These are phyloP conservation scores for Tricladium varicosporioides DNA, from an alignment of 2,329 filamentous ascomycete species.

Conservation along the genomic window DNA sequence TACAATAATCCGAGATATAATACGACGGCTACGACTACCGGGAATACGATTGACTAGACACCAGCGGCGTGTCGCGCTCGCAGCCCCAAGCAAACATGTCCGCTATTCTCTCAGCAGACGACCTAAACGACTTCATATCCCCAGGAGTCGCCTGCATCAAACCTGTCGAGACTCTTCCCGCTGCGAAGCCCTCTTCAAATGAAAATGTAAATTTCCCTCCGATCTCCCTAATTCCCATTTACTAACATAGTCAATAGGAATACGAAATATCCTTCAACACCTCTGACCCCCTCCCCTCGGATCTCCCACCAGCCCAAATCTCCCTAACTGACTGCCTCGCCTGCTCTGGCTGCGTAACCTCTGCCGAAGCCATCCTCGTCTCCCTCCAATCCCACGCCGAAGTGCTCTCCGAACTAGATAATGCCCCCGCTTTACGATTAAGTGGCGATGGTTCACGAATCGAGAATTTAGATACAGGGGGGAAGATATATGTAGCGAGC, in stretches of 20 bases:
- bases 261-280: slow-evolving; percentile 96
- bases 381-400: slow-evolving; percentile 92
- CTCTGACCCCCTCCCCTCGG: slow-evolving; percentile 55
- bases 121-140: slow-evolving; percentile 98
- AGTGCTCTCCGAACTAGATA: slow-evolving; percentile 79
- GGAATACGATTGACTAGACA: background rate
- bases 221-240: slow-evolving; percentile 5
- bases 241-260: slow-evolving; percentile 17
- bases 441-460: slow-evolving; percentile 38
- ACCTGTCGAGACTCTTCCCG: slow-evolving; percentile 86
- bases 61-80: slow-evolving; percentile 22
- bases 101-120: slow-evolving; percentile 93
- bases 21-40: background rate
- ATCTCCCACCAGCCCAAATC: slow-evolving; percentile 76
- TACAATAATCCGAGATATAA: background rate
- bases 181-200: slow-evolving; percentile 47
- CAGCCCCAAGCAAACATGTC: slow-evolving; percentile 63
- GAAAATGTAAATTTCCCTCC: slow-evolving; percentile 38
- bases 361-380: slow-evolving; percentile 94
- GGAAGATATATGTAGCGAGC: slow-evolving; percentile 87
- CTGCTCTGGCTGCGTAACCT: slow-evolving; percentile 96
- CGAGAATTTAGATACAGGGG: slow-evolving; percentile 52
- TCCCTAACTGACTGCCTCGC: slow-evolving; percentile 96
- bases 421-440: slow-evolving; percentile 45
- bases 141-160: slow-evolving; percentile 98